Conservation (phyloP, 148 eudicot species). For the Euryodendron excelsum region DNA sequence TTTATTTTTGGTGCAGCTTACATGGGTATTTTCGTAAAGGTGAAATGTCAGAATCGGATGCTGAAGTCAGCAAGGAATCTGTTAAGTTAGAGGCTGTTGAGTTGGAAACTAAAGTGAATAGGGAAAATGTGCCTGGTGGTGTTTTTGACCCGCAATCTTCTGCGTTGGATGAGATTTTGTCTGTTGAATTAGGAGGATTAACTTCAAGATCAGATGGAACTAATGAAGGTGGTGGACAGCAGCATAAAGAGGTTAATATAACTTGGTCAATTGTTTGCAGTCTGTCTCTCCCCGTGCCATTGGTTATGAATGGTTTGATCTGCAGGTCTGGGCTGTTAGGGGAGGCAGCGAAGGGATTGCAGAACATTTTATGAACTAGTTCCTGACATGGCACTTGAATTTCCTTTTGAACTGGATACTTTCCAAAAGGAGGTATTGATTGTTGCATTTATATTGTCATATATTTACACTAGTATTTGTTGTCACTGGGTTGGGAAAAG, state of each 20-base stretch:
- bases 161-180: constrained; percentile 72
- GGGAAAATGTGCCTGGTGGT: constrained; percentile 30
- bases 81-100: constrained; percentile 22
- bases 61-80: constrained; percentile 32
- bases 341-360: constrained; percentile 58
- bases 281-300: neutral
- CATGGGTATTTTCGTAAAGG: constrained; percentile 21
- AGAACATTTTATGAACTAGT: constrained; percentile 75
- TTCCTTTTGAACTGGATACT: constrained; percentile 82
- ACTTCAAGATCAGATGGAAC: constrained; percentile 35
- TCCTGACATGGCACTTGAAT: constrained; percentile 92
- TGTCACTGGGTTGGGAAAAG: no score
- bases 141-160: constrained; percentile 32
- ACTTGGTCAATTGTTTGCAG: constrained; percentile 15
- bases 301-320: constrained; percentile 17
- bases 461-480: neutral
- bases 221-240: constrained; percentile 40
- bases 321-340: constrained; percentile 74
- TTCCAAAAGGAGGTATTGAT: constrained; percentile 88
- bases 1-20: constrained; percentile 10
- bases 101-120: constrained; percentile 35
- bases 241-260: constrained; percentile 60
- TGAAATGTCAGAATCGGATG: constrained; percentile 30
- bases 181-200: constrained; percentile 45
- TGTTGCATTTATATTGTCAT: neutral